Evolutionary conservation across 116 monocot species (phyloP), one percentile per base, ranked within the genome.

Genomic region (Trichopus zeylanicus): DNA sequence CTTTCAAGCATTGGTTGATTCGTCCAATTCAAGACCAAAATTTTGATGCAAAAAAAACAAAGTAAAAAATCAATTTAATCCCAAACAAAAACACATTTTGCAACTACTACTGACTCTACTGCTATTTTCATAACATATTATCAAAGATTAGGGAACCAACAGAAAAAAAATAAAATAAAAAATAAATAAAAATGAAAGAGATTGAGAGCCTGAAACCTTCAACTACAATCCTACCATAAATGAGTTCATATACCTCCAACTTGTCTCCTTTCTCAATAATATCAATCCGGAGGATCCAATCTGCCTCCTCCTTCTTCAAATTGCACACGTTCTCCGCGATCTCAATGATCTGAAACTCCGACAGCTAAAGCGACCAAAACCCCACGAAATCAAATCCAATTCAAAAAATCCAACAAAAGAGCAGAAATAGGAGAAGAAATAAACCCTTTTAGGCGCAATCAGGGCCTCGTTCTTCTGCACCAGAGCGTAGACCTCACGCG

Each of bases 251-350:
- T 68, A 82, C 97, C 87, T 90, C 81, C 76, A 97, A 79, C 38
- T 70, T 81, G 54, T 91, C 75, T 31, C 91, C 91, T 51, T 87
- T 87, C 71, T 97, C 91, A 29, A 88, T 85, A 23, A 97, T 88
- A 72, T 97, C 97, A 55, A 97, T 91, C 77, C 70, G 76, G 31
- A 97, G 77, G 23, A 97, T 91, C 97, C 97, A 97, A 71, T 97
- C 91, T n/a, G 91, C 87, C 77, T 97, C 91, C 55, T 73, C 67
- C 73, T 97, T 97, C 88, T 97, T 97, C 80, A 97, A 55, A 71
- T 97, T 91, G 37, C 97, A 97, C 20, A 97, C 73, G 56, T 91
- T 97, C 85, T 97, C 97, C 28, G 81, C 81, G 54, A 97, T 91
- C 68, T 91, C 97, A 29, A 97, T 97, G 62, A 97, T 85, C 62